These are phyloP conservation scores for Termitomyces sp. DNA, from an alignment of 768 basidiomycete genomes.

Conservation along the genomic window DNA sequence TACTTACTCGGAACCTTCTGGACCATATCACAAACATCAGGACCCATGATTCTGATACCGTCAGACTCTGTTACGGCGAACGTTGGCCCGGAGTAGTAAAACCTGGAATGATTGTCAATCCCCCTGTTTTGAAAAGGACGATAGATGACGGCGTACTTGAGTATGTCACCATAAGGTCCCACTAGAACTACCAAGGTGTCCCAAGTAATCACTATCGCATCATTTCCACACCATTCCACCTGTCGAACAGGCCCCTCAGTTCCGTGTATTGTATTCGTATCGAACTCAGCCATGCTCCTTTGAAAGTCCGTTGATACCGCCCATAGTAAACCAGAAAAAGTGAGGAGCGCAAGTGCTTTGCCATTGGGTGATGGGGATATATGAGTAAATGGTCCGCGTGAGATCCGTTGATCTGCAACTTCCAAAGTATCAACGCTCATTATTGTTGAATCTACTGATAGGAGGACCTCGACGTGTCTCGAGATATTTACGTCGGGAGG, in stretches of 20 bases:
- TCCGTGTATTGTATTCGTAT: slow-evolving; percentile 50
- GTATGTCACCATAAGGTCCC: slow-evolving; percentile 85
- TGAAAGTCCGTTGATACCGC: slow-evolving; percentile 96
- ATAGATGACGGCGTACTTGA: slow-evolving; percentile 53
- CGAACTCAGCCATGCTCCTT: slow-evolving; percentile 81
- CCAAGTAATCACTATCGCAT: slow-evolving; percentile 89
- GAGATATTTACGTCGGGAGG: slow-evolving; percentile 87
- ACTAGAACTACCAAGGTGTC: slow-evolving; percentile 70
- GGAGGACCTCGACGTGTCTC: slow-evolving; percentile 82
- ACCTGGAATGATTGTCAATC: slow-evolving; percentile 39
- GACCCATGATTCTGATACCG: slow-evolving; percentile 78
- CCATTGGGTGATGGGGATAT: slow-evolving; percentile 92
- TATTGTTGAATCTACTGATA: slow-evolving; percentile 78
- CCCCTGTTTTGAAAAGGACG: background rate
- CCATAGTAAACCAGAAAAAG: slow-evolving; percentile 68
- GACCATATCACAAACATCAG: slow-evolving; percentile 79
- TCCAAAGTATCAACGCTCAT: slow-evolving; percentile 87
- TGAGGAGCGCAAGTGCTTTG: slow-evolving; percentile 82
- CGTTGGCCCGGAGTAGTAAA: slow-evolving; percentile 68
- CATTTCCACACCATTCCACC: slow-evolving; percentile 95
- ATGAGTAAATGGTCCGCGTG: slow-evolving; percentile 83
- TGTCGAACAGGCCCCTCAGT: slow-evolving; percentile 57
- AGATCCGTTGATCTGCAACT: slow-evolving; percentile 79
- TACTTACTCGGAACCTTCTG: slow-evolving; percentile 86
- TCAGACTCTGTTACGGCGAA: slow-evolving; percentile 85